Conservation (phyloP, 2,329 filamentous ascomycete species). For the Septoria petroselini region DNA sequence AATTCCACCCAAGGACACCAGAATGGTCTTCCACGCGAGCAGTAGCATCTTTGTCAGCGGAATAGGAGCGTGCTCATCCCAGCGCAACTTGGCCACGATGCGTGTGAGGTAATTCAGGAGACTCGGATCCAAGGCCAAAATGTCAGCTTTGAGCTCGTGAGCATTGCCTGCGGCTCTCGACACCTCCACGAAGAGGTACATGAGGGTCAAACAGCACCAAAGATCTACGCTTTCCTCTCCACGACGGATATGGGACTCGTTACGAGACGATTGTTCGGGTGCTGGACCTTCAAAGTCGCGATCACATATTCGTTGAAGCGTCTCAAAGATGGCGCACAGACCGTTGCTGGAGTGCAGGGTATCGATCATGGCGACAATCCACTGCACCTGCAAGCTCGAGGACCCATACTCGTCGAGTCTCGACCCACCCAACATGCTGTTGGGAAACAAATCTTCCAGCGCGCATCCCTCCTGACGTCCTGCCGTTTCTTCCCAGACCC, state of each 20-base stretch:
- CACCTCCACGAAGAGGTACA: slow-evolving; percentile 51
- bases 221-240: slow-evolving; percentile 42
- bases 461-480: slow-evolving; percentile 36
- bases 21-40: slow-evolving; percentile 85
- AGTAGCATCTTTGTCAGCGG: slow-evolving; percentile 57
- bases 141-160: slow-evolving; percentile 34
- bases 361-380: slow-evolving; percentile 46
- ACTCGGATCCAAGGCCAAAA: slow-evolving; percentile 51
- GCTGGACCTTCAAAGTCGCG: slow-evolving; percentile 28
- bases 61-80: slow-evolving; percentile 59
- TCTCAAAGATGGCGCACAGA: slow-evolving; percentile 42
- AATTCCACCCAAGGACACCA: slow-evolving; percentile 80
- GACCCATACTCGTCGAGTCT: slow-evolving; percentile 34
- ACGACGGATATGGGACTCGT: slow-evolving; percentile 29
- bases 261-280: slow-evolving; percentile 26
- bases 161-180: slow-evolving; percentile 37
- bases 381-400: slow-evolving; percentile 44
- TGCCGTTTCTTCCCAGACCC: slow-evolving; percentile 52
- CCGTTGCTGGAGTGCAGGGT: slow-evolving; percentile 43
- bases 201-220: slow-evolving; percentile 50
- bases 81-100: slow-evolving; percentile 51
- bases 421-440: slow-evolving; percentile 30
- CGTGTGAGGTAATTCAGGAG: slow-evolving; percentile 71
- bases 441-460: slow-evolving; percentile 30
- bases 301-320: slow-evolving; percentile 37